Evolutionary conservation across 2,329 filamentous ascomycete genomes (phyloP).

Genomic region (Septoria petroselini): DNA sequence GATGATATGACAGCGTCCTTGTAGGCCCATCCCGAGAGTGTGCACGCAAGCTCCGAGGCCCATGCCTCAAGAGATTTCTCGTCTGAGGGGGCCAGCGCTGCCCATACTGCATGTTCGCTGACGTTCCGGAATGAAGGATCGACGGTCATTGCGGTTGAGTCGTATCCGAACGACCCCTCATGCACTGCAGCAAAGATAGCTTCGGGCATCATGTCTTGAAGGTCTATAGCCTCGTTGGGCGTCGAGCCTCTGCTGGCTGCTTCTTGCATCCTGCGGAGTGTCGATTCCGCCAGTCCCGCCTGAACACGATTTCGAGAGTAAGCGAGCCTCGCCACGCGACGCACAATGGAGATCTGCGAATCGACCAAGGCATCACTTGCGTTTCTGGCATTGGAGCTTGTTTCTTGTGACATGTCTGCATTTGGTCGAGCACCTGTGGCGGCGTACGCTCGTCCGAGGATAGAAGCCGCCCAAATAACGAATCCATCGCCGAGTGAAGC

Average conservation of each 20-base stretch:
- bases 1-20: slow-evolving; percentile 67
- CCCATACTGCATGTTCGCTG: slow-evolving; percentile 17
- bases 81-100: slow-evolving; percentile 21
- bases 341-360: slow-evolving; percentile 39
- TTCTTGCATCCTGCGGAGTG: slow-evolving; percentile 30
- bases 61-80: slow-evolving; percentile 25
- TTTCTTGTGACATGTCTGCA: not conserved
- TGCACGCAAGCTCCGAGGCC: slow-evolving; percentile 28
- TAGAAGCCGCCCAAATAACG: slow-evolving; percentile 77
- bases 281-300: slow-evolving; percentile 47
- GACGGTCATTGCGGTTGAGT: slow-evolving; percentile 21
- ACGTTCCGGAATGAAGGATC: not conserved
- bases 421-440: slow-evolving; percentile 37
- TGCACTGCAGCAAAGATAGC: slow-evolving; percentile 27
- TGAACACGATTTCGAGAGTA: slow-evolving; percentile 36
- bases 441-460: slow-evolving; percentile 79
- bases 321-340: slow-evolving; percentile 32
- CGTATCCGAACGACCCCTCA: slow-evolving; percentile 31
- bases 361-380: slow-evolving; percentile 17
- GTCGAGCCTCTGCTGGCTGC: slow-evolving; percentile 16
- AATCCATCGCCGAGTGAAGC: slow-evolving; percentile 27
- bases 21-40: slow-evolving; percentile 52
- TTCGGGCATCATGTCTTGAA: slow-evolving; percentile 33
- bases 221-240: slow-evolving; percentile 26
- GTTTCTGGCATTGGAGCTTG: not conserved